phyloP scores from a whole-genome alignment of 148 eudicot genomes.

The Chenopodium suecicum region DNA sequence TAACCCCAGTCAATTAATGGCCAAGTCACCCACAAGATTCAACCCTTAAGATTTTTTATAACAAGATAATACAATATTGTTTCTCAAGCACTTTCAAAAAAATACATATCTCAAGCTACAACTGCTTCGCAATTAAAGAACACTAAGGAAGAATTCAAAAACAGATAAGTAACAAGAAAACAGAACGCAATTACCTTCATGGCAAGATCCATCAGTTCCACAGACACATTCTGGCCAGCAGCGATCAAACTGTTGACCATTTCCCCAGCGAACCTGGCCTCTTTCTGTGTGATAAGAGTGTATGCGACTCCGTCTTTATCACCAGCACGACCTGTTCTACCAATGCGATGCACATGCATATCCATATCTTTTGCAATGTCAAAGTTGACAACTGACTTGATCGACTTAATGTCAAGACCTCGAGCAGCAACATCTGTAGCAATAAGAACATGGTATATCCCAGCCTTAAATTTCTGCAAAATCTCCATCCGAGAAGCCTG shows the following conservation, averaged over 20 bases:
- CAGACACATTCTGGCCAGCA: conserved; percentile 91
- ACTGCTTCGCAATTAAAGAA: not conserved
- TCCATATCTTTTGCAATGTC: conserved; percentile 99
- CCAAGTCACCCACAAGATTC: not conserved
- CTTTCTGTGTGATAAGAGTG: conserved; percentile 90
- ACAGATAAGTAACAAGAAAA: conserved; percentile 10
- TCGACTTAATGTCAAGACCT: conserved; percentile 96
- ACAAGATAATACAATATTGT: not conserved
- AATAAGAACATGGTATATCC: conserved; percentile 84
- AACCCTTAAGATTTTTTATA: not conserved
- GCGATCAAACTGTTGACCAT: conserved; percentile 89
- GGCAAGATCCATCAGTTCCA: conserved; percentile 91
- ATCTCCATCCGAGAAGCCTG: conserved; percentile 93
- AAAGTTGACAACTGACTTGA: conserved; percentile 94
- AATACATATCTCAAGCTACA: no score
- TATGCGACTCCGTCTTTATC: conserved; percentile 97
- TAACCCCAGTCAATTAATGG: not conserved
- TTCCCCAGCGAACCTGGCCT: conserved; percentile 97
- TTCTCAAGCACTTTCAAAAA: not conserved
- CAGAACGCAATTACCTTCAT: conserved; percentile 70
- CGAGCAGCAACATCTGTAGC: conserved; percentile 99
- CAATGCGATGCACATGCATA: conserved; percentile 99
- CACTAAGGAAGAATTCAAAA: not conserved
- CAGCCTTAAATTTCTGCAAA: conserved; percentile 85
- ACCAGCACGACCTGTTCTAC: conserved; percentile 99